Evolutionary conservation across 148 eudicot species (phyloP), one percentile per base, ranked within the genome.

Genomic region (Vaccinium myrtillus): DNA sequence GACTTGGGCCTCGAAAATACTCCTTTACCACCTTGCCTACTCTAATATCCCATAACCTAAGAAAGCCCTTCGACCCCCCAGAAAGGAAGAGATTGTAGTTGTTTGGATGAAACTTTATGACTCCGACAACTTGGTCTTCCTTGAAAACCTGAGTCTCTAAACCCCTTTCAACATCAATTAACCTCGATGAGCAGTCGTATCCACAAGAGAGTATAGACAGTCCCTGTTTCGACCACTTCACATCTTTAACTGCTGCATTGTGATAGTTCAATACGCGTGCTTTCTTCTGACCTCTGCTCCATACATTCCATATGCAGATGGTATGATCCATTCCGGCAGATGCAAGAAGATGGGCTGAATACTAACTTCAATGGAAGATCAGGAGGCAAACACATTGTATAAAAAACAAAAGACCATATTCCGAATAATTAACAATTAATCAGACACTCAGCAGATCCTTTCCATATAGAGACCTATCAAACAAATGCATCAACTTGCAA

Each of bases 271-370:
- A 87, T 50, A 88, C 88, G 13, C 93, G 91, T 48, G 94, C 97
- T 88, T 85, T 90, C 83, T 94, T 94, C 27, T 94, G 82, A 78
- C 80, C 90, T 87, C 82, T 87, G 78, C 89, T 91, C 99, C 98
- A 97, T 55, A 91, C 97, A 86, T 92, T 95, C 99, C 99, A 97
- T 88, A 95, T 89, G 86, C 86, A 87, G 74, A 97, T 87, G 46
- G 86, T 86, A 50, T 92, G 88, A 90, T 97, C 99, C 98, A 97
- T 93, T 79, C 97, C 96, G 85, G 98, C 94, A 90, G 99, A 97
- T 82, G 98, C 98, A 84, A 97, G 96, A 83, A 97, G 98, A 87
- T 97, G 99, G 87, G 96, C 98, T 97, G 99, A 59, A 87, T 58
- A 77, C 93, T 92, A 92, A 84, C 83, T 65, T 82, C 27, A 79